Evolutionary conservation across 2,329 filamentous ascomycete species (phyloP).

Genomic region (Phyllosticta ampelicida): DNA sequence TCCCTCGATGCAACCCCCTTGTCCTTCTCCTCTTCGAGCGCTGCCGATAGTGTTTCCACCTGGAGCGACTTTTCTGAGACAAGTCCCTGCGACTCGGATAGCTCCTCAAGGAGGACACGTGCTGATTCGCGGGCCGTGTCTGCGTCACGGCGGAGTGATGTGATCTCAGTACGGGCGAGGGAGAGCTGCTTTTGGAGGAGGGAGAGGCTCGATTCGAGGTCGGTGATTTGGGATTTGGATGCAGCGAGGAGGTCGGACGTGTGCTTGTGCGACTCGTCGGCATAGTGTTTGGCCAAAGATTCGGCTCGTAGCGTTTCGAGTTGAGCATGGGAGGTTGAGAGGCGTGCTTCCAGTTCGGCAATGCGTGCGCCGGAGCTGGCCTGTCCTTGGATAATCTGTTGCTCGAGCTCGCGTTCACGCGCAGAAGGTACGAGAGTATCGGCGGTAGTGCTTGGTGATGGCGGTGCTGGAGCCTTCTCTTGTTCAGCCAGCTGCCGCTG

Average conservation of each 20-base stretch:
- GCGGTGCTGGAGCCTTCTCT: background rate
- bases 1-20: background rate
- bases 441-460: background rate
- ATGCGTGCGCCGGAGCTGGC: constrained; percentile 6
- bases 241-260: constrained; percentile 1
- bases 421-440: background rate
- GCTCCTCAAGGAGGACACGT: constrained; percentile 1
- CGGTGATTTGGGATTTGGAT: constrained; percentile 1
- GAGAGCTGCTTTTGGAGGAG: constrained; percentile 4
- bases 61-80: background rate
- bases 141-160: background rate
- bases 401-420: background rate
- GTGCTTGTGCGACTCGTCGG: background rate
- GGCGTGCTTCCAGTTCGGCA: constrained; percentile 8
- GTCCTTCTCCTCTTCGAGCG: background rate
- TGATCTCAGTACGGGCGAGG: background rate
- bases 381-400: background rate
- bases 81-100: background rate
- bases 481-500: background rate
- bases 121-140: background rate
- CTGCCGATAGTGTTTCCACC: background rate
- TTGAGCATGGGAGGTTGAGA: background rate
- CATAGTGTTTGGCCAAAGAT: background rate
- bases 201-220: constrained; percentile 3
- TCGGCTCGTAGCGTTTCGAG: background rate